These are phyloP conservation scores for Drechmeria coniospora DNA, from an alignment of 2,329 filamentous ascomycete genomes.

Conservation along the genomic window DNA sequence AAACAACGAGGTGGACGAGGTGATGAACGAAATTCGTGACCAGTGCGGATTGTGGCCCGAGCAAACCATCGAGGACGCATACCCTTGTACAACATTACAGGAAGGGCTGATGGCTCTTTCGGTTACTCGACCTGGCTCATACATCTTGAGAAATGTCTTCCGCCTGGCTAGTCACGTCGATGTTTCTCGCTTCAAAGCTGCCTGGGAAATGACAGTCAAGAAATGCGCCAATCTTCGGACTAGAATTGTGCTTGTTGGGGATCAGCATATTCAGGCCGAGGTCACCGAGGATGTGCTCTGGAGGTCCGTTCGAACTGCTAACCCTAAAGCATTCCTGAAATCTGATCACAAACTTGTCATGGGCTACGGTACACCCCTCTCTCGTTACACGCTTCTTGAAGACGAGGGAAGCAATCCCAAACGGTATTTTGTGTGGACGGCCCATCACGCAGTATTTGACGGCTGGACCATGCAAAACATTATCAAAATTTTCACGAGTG, in stretches of 20 bases:
- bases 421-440: slow-evolving; percentile 10
- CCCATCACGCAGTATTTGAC: slow-evolving; percentile 14
- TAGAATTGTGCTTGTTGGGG: slow-evolving; percentile 3
- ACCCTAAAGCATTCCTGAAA: neutral
- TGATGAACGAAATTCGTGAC: neutral
- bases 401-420: too few species aligned
- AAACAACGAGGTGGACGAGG: neutral
- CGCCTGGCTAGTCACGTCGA: slow-evolving; percentile 8
- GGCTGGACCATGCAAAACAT: slow-evolving; percentile 9
- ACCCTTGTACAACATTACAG: slow-evolving; percentile 23
- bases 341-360: neutral
- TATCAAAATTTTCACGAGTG: slow-evolving; percentile 1
- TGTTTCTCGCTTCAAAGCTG: slow-evolving; percentile 10
- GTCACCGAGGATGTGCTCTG: neutral
- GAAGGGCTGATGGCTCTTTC: slow-evolving; percentile 22
- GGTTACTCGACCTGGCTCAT: slow-evolving; percentile 15
- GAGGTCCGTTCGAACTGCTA: neutral
- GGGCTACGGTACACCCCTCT: neutral
- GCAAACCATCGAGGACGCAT: slow-evolving; percentile 15
- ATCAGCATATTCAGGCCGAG: slow-evolving; percentile 3
- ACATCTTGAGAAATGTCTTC: slow-evolving; percentile 16
- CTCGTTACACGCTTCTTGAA: neutral
- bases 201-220: slow-evolving; percentile 11
- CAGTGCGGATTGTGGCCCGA: neutral
- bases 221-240: slow-evolving; percentile 5